Evolutionary conservation across 495 filamentous ascomycete genomes (phyloP).

Genomic region (Lepidopterella palustris): DNA sequence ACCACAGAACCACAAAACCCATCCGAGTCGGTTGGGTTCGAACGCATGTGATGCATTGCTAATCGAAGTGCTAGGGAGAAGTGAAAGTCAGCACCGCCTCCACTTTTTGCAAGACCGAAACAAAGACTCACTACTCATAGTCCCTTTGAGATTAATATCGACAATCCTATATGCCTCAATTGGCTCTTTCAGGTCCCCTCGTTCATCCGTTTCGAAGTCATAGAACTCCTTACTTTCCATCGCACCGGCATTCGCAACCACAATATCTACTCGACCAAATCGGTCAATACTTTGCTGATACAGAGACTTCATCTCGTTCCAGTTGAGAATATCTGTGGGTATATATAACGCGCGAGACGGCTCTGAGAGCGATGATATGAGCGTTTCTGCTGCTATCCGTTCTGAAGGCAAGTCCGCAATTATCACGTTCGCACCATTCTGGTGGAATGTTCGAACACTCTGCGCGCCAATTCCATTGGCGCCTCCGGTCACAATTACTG

Average conservation of each 20-base stretch:
- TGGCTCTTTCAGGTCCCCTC: slow-evolving; percentile 41
- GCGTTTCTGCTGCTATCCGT: slow-evolving; percentile 3
- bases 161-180: slow-evolving; percentile 31
- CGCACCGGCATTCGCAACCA: slow-evolving; percentile 48
- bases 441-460: slow-evolving; percentile 17
- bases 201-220: slow-evolving; percentile 38
- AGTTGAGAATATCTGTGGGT: slow-evolving; percentile 40
- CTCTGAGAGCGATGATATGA: slow-evolving; percentile 16
- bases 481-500: slow-evolving; percentile 21
- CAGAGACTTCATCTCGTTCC: slow-evolving; percentile 37
- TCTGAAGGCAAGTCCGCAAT: slow-evolving; percentile 20
- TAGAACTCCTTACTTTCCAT: slow-evolving; percentile 38
- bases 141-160: slow-evolving; percentile 42
- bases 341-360: slow-evolving; percentile 28
- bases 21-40: slow-evolving; percentile 5
- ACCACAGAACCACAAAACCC: slow-evolving; percentile 16
- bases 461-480: slow-evolving; percentile 22
- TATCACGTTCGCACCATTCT: slow-evolving; percentile 16
- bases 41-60: slow-evolving; percentile 16
- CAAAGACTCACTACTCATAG: slow-evolving; percentile 34
- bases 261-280: slow-evolving; percentile 45
- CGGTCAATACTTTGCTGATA: slow-evolving; percentile 38
- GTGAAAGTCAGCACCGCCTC: background rate
- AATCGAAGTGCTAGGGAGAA: slow-evolving; percentile 13
- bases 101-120: background rate